Evolutionary conservation across 2,329 filamentous ascomycete species (phyloP), one percentile per base, ranked within the genome.

Genomic region (Catunica adiposa): DNA sequence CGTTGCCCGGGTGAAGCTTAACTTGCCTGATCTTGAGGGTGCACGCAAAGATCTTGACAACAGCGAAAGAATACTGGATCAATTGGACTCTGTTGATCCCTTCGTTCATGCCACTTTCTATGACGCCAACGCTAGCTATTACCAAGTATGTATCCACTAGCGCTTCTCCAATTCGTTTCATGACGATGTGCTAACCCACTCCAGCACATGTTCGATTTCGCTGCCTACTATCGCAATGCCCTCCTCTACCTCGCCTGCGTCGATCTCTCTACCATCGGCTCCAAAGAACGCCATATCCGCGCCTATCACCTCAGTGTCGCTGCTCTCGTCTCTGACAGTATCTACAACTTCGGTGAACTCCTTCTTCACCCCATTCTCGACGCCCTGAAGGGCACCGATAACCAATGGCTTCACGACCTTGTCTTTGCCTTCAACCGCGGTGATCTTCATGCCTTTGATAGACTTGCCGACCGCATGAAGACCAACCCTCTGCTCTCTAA

Each of bases 341-440:
- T 97, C 72, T 97, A 98, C 80, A 98, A 98, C 75, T 98, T 98
- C 64, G 92, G 92, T 68, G 92, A 98, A 74, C 83, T 98, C n/a
- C 80, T 98, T 31, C 79, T 98, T 62, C 92, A 98, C 68, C 92
- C 92, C 2, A 94, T 98, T 65, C 82, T 98, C 60, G 86, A 95
- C 66, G 83, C 85, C 20, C 79, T 98, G 54, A 66, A 67, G 23
- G 75, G 75, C 64, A 80, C 83, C 63, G 78, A 83, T 44, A 80
- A 94, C 66, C 75, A 82, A 53, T 98, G 92, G 92, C 78, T 98
- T 61, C 86, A 89, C 60, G 86, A 96, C 46, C 82, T 98, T n/a
- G 81, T 98, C 48, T 94, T 96, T 65, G 89, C 92, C 58, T 98
- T 96, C 75, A 98, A 98, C 74, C 83, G 89, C 50, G 92, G 92